These are phyloP conservation scores for Pyronema omphalodes DNA, from an alignment of 495 filamentous ascomycete genomes.

Conservation along the genomic window DNA sequence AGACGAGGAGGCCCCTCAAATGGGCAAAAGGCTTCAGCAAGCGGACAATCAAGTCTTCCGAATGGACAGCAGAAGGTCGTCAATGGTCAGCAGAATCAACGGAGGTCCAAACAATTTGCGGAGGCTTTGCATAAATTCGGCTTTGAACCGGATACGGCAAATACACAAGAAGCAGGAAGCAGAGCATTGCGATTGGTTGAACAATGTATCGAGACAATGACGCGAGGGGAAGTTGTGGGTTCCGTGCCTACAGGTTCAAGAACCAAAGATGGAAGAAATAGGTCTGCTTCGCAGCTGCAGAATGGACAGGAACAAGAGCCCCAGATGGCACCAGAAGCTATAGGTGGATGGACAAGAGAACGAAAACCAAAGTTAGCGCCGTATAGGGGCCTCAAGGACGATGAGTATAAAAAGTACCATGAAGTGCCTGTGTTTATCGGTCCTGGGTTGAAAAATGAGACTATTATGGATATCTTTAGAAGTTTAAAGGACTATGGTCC, in stretches of 20 bases:
- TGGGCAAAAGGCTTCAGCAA: too few species aligned
- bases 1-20: too few species aligned
- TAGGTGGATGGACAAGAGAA: neutral
- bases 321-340: neutral
- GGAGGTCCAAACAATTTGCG: too few species aligned
- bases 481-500: constrained; percentile 19
- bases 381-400: neutral
- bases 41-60: too few species aligned
- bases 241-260: neutral
- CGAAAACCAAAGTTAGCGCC: neutral
- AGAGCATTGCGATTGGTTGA: too few species aligned
- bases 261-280: neutral
- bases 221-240: neutral
- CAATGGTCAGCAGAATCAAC: too few species aligned
- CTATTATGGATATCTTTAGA: constrained; percentile 17
- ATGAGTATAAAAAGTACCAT: constrained; percentile 8
- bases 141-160: too few species aligned
- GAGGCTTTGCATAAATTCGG: too few species aligned
- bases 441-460: constrained; percentile 3
- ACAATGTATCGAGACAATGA: neutral
- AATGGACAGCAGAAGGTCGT: too few species aligned
- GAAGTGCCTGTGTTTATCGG: constrained; percentile 8
- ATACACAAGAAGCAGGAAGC: too few species aligned
- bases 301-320: neutral
- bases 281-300: neutral